Evolutionary conservation across 257 asterid genomes (phyloP), one percentile per base, ranked within the genome.

Genomic region (Gardenia jasminoides): DNA sequence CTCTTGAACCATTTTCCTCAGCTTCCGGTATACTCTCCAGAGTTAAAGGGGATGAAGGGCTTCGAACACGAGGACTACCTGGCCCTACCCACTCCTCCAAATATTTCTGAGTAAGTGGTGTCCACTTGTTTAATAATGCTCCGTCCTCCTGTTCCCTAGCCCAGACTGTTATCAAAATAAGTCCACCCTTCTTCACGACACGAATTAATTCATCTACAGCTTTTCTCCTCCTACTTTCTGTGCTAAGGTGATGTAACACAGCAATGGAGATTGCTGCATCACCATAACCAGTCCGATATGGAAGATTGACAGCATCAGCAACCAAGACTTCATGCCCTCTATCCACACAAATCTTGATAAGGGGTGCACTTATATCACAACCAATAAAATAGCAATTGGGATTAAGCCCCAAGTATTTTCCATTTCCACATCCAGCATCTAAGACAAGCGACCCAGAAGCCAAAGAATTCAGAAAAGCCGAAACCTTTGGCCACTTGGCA

Each of bases 401-500:
- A 78, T 91, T 96, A 73, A 96, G 74, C 31, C 99, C 98, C 76
- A 96, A 84, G 79, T 96, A 96, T 67, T 96, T 96, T 67, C 99
- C 99, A 69, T 96, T 96, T 31, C 99, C 99, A 72, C 99, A 96
- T 28, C 99, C 99, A 3, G 98, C 96, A 58, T 96, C 99, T 26
- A 96, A 67, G 52, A 93, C 80, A 72, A 96, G 97, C 15, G 99
- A 96, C 20, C 97, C 99, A 0, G 79, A 52, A 74, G 92, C 88
- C 75, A 96, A 80, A 6, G 99, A 82, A 84, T 90, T 91, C 48
- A 96, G 78, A 80, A 96, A 96, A 28, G 86, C 76, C 75, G 96
- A 92, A 68, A 96, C 99, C 85, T 96, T 96, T 44, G 99, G 99
- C 99, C 99, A 96, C 85, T 93, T 96, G 11, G 99, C 98, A 81